Evolutionary conservation across 768 basidiomycete species (phyloP).

Genomic region (Hypholoma sublateritium): DNA sequence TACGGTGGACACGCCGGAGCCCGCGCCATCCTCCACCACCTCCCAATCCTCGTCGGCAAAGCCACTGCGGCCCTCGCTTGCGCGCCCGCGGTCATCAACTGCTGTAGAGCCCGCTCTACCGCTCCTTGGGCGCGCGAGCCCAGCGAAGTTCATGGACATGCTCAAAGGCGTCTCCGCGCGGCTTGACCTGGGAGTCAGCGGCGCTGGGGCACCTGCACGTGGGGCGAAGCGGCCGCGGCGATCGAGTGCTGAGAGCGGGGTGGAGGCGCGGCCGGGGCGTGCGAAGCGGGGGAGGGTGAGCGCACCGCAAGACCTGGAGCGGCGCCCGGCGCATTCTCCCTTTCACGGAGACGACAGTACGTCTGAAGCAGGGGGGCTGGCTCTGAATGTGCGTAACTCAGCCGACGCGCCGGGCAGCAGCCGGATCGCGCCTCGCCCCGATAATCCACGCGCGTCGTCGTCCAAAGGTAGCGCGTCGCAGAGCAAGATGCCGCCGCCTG

Average conservation of each 20-base stretch:
- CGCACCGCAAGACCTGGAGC: not conserved
- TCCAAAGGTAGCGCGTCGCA: conserved; percentile 16
- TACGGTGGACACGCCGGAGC: conserved; percentile 6
- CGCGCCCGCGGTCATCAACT: conserved; percentile 9
- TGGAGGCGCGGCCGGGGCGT: not conserved
- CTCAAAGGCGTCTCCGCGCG: conserved; percentile 35
- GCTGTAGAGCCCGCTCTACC: conserved; percentile 8
- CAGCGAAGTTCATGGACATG: conserved; percentile 28
- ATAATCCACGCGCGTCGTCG: no score
- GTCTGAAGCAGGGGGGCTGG: conserved; percentile 7
- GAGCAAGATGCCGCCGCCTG: conserved; percentile 21
- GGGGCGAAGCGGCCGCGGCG: conserved; percentile 5
- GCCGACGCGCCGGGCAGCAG: no score
- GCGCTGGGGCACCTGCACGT: conserved; percentile 1
- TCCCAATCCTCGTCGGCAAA: conserved; percentile 1
- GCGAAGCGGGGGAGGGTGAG: conserved; percentile 10
- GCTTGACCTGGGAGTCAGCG: conserved; percentile 28
- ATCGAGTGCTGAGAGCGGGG: not conserved
- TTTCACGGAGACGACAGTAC: no score
- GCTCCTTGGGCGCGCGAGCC: conserved; percentile 20
- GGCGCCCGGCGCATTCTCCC: not conserved
- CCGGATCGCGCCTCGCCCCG: no score
- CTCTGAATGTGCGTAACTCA: not conserved
- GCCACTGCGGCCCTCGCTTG: conserved; percentile 6
- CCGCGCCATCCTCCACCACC: not conserved